Percentiles rank a stretch among this genome's conserved stretches.
These are phyloP conservation scores for Hypomyces rosellus DNA, from an alignment of 2,329 filamentous ascomycete species.

Conservation along the genomic window DNA sequence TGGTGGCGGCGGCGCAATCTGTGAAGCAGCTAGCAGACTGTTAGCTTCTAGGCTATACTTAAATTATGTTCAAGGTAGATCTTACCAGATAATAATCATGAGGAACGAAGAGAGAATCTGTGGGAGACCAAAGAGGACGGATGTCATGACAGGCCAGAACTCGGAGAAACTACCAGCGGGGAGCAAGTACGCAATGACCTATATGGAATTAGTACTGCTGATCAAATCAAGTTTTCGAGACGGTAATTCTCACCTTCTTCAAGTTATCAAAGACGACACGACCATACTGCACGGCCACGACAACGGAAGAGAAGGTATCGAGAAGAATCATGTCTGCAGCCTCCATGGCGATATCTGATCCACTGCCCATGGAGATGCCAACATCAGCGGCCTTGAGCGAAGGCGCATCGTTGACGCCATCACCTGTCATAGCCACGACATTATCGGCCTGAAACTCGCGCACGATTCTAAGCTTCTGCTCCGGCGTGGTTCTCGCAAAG, in stretches of 20 bases:
- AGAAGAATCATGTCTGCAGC: conserved; percentile 78
- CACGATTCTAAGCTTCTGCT: conserved; percentile 77
- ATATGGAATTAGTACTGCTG: neutral
- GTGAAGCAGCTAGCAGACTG: conserved; percentile 57
- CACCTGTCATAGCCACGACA: conserved; percentile 78
- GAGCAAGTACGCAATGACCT: conserved; percentile 58
- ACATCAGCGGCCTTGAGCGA: conserved; percentile 75
- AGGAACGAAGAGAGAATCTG: conserved; percentile 68
- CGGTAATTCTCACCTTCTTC: conserved; percentile 47
- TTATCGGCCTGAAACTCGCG: conserved; percentile 61
- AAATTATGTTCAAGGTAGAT: neutral
- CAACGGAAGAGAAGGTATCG: conserved; percentile 65
- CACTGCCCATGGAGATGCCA: conserved; percentile 74
- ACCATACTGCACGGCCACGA: conserved; percentile 66
- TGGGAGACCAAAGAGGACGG: conserved; percentile 64
- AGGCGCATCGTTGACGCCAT: conserved; percentile 81
- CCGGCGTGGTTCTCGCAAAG: conserved; percentile 69
- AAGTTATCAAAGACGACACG: conserved; percentile 75
- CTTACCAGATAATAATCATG: conserved; percentile 57
- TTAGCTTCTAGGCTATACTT: conserved; percentile 7
- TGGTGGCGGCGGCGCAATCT: conserved; percentile 66
- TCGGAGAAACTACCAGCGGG: conserved; percentile 70
- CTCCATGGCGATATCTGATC: conserved; percentile 76
- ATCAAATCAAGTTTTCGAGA: neutral
- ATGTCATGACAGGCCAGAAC: conserved; percentile 70